Base-by-base conservation (phyloP, 2,329 filamentous ascomycete genomes). In the Hypoxylon rubiginosum region DNA sequence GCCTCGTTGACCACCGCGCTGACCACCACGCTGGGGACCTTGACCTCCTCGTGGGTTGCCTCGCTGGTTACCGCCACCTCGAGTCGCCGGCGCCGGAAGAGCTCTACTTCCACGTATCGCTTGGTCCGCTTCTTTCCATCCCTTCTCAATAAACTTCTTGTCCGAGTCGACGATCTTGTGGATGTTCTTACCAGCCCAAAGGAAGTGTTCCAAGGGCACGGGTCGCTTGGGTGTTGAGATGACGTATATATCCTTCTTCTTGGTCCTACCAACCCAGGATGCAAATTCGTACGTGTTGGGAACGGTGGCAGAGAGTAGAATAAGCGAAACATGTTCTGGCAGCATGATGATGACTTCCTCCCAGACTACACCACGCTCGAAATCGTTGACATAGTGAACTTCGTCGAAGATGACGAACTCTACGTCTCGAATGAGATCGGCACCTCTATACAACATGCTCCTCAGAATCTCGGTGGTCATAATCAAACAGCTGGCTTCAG, bases 271-370 rank as follows among this genome's bases (percentile, higher is more conserved):
- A 24, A 99, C 95, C 96, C 96, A 99, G 0, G 94, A 98, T 1
- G 96, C 96, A 74, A 99, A 99, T 77, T 99, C 96, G 68, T 97
- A 89, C 0, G 96, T 98, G 77, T 99, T 99, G 1, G 96, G 96
- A 0, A 99, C 96, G 0, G 96, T 99, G 0, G 96, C 96, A 4
- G 96, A 99, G 2, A 99, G 86, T 1, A 98, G 83, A 71, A 99
- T 99, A 21, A 99, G 86, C 1, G 96, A 97, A 41, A 99, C 93
- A 80, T 99, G 96, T 77, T 97, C 94, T 0, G 96, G 96, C 59
- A 99, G 85, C 96, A 99, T 98, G 75, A 99, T 99, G 75, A 99
- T 99, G 74, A 99, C 96, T 80, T 99, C 96, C 79, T 99, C 96
- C 96, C 96, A 99, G 0, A 99, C 96, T 5, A 99, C 96, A 75